Evolutionary conservation across 495 filamentous ascomycete species (phyloP).

Genomic region (Aspergillus nidulans): DNA sequence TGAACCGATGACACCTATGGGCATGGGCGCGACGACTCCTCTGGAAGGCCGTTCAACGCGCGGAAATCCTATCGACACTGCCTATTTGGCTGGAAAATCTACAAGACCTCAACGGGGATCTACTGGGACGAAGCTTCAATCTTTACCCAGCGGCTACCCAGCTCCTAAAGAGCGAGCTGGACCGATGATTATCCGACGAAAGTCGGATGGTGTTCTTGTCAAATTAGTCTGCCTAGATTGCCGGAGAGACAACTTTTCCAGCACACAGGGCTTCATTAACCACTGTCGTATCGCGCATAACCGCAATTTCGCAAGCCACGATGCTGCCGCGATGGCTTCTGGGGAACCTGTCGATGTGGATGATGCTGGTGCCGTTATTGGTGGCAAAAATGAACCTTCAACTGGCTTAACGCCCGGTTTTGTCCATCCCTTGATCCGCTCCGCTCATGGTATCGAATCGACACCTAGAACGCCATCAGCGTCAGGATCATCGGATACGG

Average conservation of each 20-base stretch:
- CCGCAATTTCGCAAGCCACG: constrained; percentile 87
- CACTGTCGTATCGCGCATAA: constrained; percentile 95
- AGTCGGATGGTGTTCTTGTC: constrained; percentile 56
- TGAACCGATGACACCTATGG: constrained; percentile 29
- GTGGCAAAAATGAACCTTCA: constrained; percentile 41
- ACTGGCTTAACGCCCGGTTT: constrained; percentile 42
- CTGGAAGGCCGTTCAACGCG: constrained; percentile 67
- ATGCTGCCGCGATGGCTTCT: constrained; percentile 85
- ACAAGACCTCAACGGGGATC: constrained; percentile 58
- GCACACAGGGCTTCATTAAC: constrained; percentile 96
- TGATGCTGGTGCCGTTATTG: constrained; percentile 52
- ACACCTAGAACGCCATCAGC: constrained; percentile 43
- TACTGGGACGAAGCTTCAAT: constrained; percentile 58
- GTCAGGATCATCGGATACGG: constrained; percentile 35
- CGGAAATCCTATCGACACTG: constrained; percentile 60
- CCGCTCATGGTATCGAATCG: constrained; percentile 53
- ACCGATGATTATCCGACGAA: constrained; percentile 57
- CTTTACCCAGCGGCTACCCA: constrained; percentile 68
- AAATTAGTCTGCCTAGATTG: constrained; percentile 90
- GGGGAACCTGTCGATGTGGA: constrained; percentile 75
- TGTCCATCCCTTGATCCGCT: constrained; percentile 66
- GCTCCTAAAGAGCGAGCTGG: constrained; percentile 62
- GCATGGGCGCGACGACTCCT: constrained; percentile 30
- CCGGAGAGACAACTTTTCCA: constrained; percentile 82
- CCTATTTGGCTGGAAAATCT: constrained; percentile 48